phyloP scores from a whole-genome alignment of 2,329 filamentous ascomycete genomes.

The Penicillium aurantiogriseum region DNA sequence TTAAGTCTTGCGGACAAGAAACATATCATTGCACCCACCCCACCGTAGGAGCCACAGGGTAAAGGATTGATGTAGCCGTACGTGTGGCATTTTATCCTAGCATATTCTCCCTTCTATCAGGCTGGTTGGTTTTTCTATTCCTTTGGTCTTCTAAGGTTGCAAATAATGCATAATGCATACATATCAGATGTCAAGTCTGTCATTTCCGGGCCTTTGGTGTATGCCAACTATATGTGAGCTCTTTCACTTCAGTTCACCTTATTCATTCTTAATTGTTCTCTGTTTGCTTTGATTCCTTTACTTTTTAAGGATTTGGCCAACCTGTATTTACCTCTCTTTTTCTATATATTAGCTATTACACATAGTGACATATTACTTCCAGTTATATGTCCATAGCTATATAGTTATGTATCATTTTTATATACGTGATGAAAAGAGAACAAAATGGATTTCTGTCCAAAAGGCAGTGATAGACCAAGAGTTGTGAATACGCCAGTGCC shows the following conservation, averaged over 20 bases:
- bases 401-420: not conserved
- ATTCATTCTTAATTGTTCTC: not conserved
- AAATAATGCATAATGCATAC: not conserved
- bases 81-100: not conserved
- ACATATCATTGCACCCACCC: not conserved
- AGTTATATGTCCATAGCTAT: not conserved
- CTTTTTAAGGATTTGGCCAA: not conserved
- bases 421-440: not conserved
- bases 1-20: not conserved
- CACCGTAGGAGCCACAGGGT: not conserved
- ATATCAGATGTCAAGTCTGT: not conserved
- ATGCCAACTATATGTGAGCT: not conserved
- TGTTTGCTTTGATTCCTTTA: not conserved
- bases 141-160: not conserved
- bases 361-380: not conserved
- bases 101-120: not conserved
- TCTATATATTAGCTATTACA: not conserved
- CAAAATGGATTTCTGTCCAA: not conserved
- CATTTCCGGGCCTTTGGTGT: not conserved
- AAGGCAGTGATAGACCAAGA: not conserved
- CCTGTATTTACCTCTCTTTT: not conserved
- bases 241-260: not conserved
- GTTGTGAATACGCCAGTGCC: too few relatives aligned
- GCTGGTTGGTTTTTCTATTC: not conserved
- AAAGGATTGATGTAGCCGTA: not conserved